Percentiles rank a stretch among this genome's conserved stretches.
phyloP scores from a whole-genome alignment of 768 basidiomycete species.

The Xanthoconium stramineum region DNA sequence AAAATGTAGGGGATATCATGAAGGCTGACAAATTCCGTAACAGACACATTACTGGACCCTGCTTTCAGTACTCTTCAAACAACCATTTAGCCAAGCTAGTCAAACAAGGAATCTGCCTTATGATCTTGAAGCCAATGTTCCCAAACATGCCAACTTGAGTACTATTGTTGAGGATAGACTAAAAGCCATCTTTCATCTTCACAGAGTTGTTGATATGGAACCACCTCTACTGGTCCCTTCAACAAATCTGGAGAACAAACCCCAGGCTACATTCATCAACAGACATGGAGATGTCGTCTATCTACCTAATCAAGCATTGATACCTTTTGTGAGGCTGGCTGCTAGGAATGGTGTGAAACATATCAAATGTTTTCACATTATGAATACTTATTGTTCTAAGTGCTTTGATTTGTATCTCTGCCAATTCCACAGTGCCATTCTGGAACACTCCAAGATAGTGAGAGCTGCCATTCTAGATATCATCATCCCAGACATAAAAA shows the following conservation, averaged over 20 bases:
- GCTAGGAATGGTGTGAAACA: slow-evolving; percentile 60
- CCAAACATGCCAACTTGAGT: slow-evolving; percentile 68
- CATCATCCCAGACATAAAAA: slow-evolving; percentile 69
- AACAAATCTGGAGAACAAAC: slow-evolving; percentile 57
- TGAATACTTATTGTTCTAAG: slow-evolving; percentile 70
- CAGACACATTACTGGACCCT: slow-evolving; percentile 80
- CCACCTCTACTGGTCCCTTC: slow-evolving; percentile 81
- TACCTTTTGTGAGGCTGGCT: slow-evolving; percentile 82
- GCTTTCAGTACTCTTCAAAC: slow-evolving; percentile 74
- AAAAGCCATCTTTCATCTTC: slow-evolving; percentile 74
- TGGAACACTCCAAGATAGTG: slow-evolving; percentile 68
- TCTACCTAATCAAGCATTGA: slow-evolving; percentile 69
- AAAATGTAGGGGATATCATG: no score
- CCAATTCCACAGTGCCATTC: slow-evolving; percentile 43
- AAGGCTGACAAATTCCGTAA: no score
- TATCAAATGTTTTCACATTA: slow-evolving; percentile 82
- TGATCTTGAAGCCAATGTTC: slow-evolving; percentile 63
- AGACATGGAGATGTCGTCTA: slow-evolving; percentile 72
- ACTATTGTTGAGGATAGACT: slow-evolving; percentile 79
- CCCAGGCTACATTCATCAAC: slow-evolving; percentile 74
- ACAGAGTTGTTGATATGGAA: slow-evolving; percentile 87
- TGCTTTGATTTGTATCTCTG: slow-evolving; percentile 27
- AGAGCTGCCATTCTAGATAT: slow-evolving; percentile 85
- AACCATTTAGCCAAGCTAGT: slow-evolving; percentile 59
- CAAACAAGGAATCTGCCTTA: slow-evolving; percentile 69